Evolutionary conservation across 257 asterid genomes (phyloP).

Genomic region (Cinchona pubescens): DNA sequence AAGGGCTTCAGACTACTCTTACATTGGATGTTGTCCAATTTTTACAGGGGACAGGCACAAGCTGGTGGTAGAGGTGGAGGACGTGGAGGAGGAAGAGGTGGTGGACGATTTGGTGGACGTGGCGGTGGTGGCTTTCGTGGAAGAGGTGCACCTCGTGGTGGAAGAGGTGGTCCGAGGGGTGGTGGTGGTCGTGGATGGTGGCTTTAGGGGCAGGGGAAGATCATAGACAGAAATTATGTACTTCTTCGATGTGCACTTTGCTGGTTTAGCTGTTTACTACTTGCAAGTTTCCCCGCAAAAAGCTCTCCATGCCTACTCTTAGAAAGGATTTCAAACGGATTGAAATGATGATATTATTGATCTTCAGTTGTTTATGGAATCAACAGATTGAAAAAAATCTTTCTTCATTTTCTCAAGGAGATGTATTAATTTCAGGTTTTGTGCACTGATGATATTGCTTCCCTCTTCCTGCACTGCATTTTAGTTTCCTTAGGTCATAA

Average conservation of each 20-base stretch:
- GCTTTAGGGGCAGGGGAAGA: slow-evolving; percentile 84
- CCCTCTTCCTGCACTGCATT: background rate
- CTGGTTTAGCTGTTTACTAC: slow-evolving; percentile 11
- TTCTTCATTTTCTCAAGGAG: background rate
- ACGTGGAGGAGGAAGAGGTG: slow-evolving; percentile 57
- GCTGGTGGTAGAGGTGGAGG: slow-evolving; percentile 51
- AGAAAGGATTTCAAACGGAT: slow-evolving; percentile 1
- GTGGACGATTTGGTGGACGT: slow-evolving; percentile 45
- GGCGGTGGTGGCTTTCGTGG: slow-evolving; percentile 61
- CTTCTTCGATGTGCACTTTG: slow-evolving; percentile 9
- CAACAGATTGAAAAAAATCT: too few relatives aligned
- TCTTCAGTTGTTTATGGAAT: slow-evolving; percentile 14
- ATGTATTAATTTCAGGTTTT: background rate
- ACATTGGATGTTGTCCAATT: background rate
- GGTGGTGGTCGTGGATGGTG: slow-evolving; percentile 57
- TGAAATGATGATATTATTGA: background rate
- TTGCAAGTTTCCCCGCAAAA: too few relatives aligned
- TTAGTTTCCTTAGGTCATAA: too few relatives aligned
- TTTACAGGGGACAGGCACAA: slow-evolving; percentile 51
- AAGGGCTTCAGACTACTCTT: background rate
- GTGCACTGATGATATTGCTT: background rate
- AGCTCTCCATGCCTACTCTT: too few relatives aligned
- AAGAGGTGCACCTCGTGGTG: slow-evolving; percentile 65
- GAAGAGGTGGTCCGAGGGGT: slow-evolving; percentile 64
- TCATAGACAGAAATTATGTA: slow-evolving; percentile 27